Evolutionary conservation across 768 basidiomycete genomes (phyloP).

Genomic region (Hortiboletus flavorubellus): DNA sequence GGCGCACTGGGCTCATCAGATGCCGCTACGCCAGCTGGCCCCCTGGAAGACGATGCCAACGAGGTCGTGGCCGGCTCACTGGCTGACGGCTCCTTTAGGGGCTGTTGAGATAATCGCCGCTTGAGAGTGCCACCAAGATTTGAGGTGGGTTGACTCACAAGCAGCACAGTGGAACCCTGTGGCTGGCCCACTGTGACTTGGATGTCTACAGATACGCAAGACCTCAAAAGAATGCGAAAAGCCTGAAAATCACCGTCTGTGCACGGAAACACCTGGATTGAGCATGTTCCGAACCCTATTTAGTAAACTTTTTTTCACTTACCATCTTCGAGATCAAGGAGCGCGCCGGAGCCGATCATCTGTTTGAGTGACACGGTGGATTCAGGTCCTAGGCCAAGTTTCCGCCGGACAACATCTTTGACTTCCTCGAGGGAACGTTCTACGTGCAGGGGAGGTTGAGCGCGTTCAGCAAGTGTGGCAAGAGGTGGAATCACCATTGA

Average conservation of each 20-base stretch:
- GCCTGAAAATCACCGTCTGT: slow-evolving; percentile 81
- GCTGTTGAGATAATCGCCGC: background rate
- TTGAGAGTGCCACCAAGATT: background rate
- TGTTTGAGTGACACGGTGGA: slow-evolving; percentile 44
- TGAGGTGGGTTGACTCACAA: slow-evolving; percentile 9
- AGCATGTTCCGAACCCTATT: background rate
- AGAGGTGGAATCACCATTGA: slow-evolving; percentile 34
- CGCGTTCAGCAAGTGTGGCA: background rate
- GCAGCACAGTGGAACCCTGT: background rate
- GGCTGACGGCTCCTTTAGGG: background rate
- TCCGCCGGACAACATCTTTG: slow-evolving; percentile 55
- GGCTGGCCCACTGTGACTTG: slow-evolving; percentile 24
- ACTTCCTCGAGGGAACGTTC: slow-evolving; percentile 60
- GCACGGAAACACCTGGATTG: background rate
- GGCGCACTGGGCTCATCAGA: background rate
- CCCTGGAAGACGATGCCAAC: background rate
- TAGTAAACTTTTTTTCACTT: background rate
- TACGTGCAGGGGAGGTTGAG: slow-evolving; percentile 26
- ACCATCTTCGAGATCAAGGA: slow-evolving; percentile 79
- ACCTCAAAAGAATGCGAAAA: slow-evolving; percentile 48
- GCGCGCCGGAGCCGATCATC: slow-evolving; percentile 43
- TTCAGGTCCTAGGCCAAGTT: slow-evolving; percentile 48
- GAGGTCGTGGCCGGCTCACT: background rate
- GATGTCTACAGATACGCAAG: slow-evolving; percentile 38
- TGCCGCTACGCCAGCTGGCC: background rate